Evolutionary conservation across 2,329 filamentous ascomycete species (phyloP), one percentile per base, ranked within the genome.

Genomic region (Penicillium glabrum): DNA sequence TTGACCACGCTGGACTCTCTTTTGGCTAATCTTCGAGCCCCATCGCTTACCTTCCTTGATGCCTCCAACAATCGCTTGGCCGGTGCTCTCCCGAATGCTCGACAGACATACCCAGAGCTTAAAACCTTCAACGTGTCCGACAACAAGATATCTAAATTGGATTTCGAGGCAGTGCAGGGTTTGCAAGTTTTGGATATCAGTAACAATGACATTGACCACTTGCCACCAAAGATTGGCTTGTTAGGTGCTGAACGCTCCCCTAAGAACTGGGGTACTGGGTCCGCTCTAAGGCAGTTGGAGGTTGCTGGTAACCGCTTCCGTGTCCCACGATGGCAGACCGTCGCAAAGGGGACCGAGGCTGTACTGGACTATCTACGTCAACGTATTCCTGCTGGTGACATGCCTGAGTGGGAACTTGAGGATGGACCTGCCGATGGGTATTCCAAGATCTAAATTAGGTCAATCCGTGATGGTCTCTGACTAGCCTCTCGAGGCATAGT

Each of bases 311-410:
- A 98, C 71, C 83, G 87, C 31, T 98, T 98, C 76, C 83, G 91
- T 31, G 91, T 97, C 31, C 93, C 93, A 0, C 86, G 90, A 55
- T 93, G 89, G 78, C 89, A 89, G 61, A 83, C 96, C 7, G 77
- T 98, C 47, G 89, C 93, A 58, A 89, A 91, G 60, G 93, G 93
- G 0, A 97, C 93, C 0, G 91, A 96, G 66, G 89, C 90, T 2
- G 88, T 91, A 0, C 77, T 97, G 63, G 82, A 86, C 49, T 96
- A 91, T 89, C 74, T 97, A 50, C 83, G 90, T 58, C 89, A 91
- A 27, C 83, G 89, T 54, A 88, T 96, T 35, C 87, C 90, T 2
- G 67, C 64, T n/a, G 69, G 72, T 41, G 77, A 78, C 21, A 60
- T 79, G 46, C 69, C 67, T 24, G 72, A 75, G 50, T 76, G 70